phyloP scores from a whole-genome alignment of 2,329 filamentous ascomycete species.

The Parastagonospora avenae region DNA sequence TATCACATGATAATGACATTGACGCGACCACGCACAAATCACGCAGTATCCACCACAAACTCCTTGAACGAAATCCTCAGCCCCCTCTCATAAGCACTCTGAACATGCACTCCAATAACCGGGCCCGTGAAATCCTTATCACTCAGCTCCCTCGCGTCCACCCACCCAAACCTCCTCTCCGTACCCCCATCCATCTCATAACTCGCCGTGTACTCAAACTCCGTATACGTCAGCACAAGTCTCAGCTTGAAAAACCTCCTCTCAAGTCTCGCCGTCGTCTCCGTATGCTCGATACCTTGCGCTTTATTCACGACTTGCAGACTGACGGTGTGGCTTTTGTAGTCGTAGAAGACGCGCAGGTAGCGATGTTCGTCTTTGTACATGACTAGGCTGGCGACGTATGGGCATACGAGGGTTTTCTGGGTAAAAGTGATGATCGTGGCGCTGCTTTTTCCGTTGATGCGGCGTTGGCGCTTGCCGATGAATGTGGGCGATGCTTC shows the following conservation, averaged over 20 bases:
- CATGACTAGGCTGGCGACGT: constrained; percentile 9
- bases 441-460: constrained; percentile 13
- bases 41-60: background rate
- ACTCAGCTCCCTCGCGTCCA: constrained; percentile 11
- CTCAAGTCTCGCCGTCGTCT: background rate
- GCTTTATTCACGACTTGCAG: constrained; percentile 15
- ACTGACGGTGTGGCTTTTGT: background rate
- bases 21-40: too few species aligned
- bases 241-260: background rate
- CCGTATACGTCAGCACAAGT: constrained; percentile 6
- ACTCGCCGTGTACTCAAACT: constrained; percentile 7
- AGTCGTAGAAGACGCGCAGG: constrained; percentile 8
- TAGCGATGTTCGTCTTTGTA: constrained; percentile 28
- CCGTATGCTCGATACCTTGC: constrained; percentile 3
- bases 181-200: constrained; percentile 1
- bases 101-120: constrained; percentile 13
- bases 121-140: constrained; percentile 22
- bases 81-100: background rate
- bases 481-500: constrained; percentile 16
- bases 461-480: constrained; percentile 14
- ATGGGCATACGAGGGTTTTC: background rate
- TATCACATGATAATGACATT: background rate
- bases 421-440: background rate
- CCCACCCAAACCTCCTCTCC: background rate
- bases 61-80: background rate